phyloP scores from a whole-genome alignment of 257 asterid genomes.

The Solanum paucissectum region DNA sequence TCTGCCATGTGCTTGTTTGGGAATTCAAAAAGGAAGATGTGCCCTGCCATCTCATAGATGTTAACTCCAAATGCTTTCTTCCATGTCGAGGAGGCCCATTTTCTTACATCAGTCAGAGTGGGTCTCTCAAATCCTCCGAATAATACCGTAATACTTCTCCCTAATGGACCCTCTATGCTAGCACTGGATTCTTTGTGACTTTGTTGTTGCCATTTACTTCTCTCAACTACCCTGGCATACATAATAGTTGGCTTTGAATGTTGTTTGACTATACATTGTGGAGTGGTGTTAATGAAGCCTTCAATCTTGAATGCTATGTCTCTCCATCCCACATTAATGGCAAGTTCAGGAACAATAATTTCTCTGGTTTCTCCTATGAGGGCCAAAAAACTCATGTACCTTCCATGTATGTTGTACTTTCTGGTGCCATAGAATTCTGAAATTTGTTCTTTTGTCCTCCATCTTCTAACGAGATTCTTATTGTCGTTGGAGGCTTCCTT shows the following conservation, averaged over 20 bases:
- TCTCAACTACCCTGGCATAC: neutral
- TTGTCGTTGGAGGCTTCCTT: neutral
- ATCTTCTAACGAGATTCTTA: neutral
- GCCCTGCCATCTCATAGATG: too few relatives aligned
- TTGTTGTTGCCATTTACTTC: neutral
- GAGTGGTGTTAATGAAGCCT: neutral
- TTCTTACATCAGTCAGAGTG: neutral
- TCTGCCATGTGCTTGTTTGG: too few relatives aligned
- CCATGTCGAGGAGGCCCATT: neutral
- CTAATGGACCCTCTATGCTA: neutral
- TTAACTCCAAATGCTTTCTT: too few relatives aligned
- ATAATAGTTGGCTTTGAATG: neutral
- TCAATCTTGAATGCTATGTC: neutral
- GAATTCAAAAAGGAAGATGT: too few relatives aligned
- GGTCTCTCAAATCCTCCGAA: neutral
- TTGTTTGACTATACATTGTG: neutral
- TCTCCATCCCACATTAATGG: neutral
- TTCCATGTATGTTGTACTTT: neutral
- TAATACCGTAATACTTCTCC: neutral
- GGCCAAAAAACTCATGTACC: neutral
- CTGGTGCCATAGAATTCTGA: neutral
- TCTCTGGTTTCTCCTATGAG: neutral
- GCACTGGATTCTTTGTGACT: neutral
- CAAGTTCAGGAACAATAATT: neutral
- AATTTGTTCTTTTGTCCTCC: neutral